Conservation (phyloP, 31 red algal species). For the Asparagopsis taxiformis region DNA sequence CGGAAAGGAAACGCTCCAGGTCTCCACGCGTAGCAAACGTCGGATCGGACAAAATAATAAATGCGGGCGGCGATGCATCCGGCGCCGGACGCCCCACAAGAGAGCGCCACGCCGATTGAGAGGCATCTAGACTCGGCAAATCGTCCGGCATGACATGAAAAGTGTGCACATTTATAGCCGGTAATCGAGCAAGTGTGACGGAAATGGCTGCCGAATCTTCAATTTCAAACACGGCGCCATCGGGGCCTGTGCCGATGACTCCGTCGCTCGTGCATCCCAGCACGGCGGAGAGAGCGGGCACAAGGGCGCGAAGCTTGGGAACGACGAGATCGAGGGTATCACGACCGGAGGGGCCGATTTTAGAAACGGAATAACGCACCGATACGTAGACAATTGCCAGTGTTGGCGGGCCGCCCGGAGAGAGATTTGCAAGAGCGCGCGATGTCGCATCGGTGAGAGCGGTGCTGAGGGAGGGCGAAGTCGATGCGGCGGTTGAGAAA, state of each 20-base stretch:
- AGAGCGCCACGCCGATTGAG: constrained; percentile 45
- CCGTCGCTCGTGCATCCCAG: constrained; percentile 74
- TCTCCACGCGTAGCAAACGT: constrained; percentile 54
- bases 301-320: constrained; percentile 61
- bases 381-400: constrained; percentile 83
- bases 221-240: constrained; percentile 44
- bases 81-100: constrained; percentile 25
- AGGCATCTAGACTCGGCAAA: constrained; percentile 66
- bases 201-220: constrained; percentile 50
- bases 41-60: constrained; percentile 70
- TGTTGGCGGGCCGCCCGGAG: constrained; percentile 54
- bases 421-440: constrained; percentile 65
- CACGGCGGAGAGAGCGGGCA: constrained; percentile 51
- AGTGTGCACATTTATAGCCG: constrained; percentile 38
- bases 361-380: constrained; percentile 51
- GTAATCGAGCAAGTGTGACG: constrained; percentile 54
- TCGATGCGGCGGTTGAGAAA: constrained; percentile 73
- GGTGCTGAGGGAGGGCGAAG: constrained; percentile 45
- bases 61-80: constrained; percentile 35
- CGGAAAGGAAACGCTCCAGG: constrained; percentile 55
- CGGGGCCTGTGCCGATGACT: constrained; percentile 47
- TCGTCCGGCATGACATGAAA: constrained; percentile 87
- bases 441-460: constrained; percentile 67
- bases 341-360: constrained; percentile 60
- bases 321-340: constrained; percentile 65